A percentile compares a stretch with the other conserved stretches of the same genome.
Evolutionary conservation across 2,329 filamentous ascomycete genomes (phyloP).

Genomic region (Bertia moriformis): DNA sequence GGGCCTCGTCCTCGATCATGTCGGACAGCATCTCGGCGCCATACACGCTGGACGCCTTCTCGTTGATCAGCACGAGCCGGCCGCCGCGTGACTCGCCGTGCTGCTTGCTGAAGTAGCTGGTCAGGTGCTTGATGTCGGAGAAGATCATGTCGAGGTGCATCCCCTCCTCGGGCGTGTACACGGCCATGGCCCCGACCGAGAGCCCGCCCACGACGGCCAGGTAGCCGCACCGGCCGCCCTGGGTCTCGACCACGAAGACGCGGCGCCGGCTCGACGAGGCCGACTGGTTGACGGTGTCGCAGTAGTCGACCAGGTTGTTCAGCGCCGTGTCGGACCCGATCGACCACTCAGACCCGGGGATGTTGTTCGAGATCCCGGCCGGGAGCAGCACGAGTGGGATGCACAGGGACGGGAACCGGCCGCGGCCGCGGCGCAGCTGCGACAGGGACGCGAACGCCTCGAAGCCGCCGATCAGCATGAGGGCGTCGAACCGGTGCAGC

Average conservation of each 20-base stretch:
- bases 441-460: conserved; percentile 89
- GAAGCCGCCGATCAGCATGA: conserved; percentile 88
- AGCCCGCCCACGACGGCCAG: conserved; percentile 81
- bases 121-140: conserved; percentile 76
- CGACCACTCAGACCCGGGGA: conserved; percentile 92
- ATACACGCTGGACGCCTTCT: conserved; percentile 82
- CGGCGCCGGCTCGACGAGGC: conserved; percentile 83
- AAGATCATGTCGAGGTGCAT: conserved; percentile 88
- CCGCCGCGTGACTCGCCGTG: conserved; percentile 79
- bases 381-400: conserved; percentile 86
- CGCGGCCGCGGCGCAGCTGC: conserved; percentile 68
- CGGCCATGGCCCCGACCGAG: conserved; percentile 78
- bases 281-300: conserved; percentile 94
- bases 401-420: conserved; percentile 69
- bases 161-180: conserved; percentile 94
- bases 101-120: conserved; percentile 72
- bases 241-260: conserved; percentile 95
- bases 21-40: conserved; percentile 84
- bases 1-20: conserved; percentile 87
- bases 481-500: conserved; percentile 74
- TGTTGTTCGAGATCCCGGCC: conserved; percentile 95
- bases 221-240: conserved; percentile 88
- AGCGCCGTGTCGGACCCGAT: conserved; percentile 92
- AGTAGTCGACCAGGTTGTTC: conserved; percentile 88
- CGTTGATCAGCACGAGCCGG: conserved; percentile 90